phyloP scores from a whole-genome alignment of 2,329 filamentous ascomycete species.

The Aureobasidium lini region DNA sequence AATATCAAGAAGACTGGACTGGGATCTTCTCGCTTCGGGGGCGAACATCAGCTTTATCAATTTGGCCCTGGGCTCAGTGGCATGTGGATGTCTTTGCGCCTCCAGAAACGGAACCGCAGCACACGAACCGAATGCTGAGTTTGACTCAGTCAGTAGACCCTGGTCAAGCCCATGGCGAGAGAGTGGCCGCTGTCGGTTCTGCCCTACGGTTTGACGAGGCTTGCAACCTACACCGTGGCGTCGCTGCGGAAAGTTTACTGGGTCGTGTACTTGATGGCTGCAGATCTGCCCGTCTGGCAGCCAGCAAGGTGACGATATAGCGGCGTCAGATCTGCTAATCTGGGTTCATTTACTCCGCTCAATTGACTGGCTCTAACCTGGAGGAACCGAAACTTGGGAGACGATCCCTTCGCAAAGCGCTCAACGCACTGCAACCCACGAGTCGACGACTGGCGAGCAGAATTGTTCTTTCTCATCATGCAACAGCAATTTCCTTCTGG shows the following conservation, averaged over 20 bases:
- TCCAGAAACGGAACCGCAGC: slow-evolving; percentile 12
- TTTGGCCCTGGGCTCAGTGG: neutral
- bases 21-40: neutral
- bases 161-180: neutral
- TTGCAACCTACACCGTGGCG: slow-evolving; percentile 1
- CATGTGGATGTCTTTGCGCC: slow-evolving; percentile 9
- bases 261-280: neutral
- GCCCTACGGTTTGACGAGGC: slow-evolving; percentile 4
- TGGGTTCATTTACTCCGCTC: neutral
- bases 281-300: neutral
- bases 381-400: neutral
- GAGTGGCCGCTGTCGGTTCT: neutral
- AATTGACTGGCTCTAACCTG: neutral
- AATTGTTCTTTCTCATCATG: neutral
- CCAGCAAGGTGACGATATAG: neutral
- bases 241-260: slow-evolving; percentile 7
- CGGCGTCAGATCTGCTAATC: neutral
- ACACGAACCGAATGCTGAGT: slow-evolving; percentile 9
- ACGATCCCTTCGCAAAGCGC: neutral
- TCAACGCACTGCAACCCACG: neutral
- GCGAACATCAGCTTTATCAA: neutral
- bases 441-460: neutral
- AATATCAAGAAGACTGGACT: slow-evolving; percentile 7
- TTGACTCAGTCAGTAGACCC: slow-evolving; percentile 11
- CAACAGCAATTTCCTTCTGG: slow-evolving; percentile 7